Percentiles rank a stretch among this genome's conserved stretches.
phyloP scores from a whole-genome alignment of 257 asterid genomes.

The Solanum pinnatisectum region DNA sequence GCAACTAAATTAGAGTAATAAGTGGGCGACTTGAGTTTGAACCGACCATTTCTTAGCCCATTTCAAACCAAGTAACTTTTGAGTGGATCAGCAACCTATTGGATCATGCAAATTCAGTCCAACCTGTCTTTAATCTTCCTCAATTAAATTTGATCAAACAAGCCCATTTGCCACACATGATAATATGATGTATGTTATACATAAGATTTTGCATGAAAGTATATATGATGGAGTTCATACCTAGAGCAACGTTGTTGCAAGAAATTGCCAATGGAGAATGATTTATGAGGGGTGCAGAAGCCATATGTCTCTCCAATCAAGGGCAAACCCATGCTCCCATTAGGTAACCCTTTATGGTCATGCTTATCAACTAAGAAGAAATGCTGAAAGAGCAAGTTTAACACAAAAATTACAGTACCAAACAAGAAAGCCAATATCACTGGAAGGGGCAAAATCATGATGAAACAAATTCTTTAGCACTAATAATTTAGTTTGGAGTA shows the following conservation, averaged over 20 bases:
- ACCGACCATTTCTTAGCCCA: too few relatives aligned
- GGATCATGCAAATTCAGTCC: too few relatives aligned
- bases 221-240: neutral
- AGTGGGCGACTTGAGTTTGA: too few relatives aligned
- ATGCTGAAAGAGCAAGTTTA: neutral
- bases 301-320: conserved; percentile 56
- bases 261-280: conserved; percentile 45
- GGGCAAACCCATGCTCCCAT: conserved; percentile 57
- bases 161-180: neutral
- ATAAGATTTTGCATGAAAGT: too few relatives aligned
- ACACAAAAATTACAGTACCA: neutral
- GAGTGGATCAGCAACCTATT: too few relatives aligned
- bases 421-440: neutral
- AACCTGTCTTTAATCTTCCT: too few relatives aligned
- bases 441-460: neutral
- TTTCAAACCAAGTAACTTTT: too few relatives aligned
- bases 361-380: neutral
- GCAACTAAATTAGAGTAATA: too few relatives aligned
- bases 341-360: conserved; percentile 13
- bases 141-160: too few relatives aligned
- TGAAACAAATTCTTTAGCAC: neutral
- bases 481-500: neutral
- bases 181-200: too few relatives aligned
- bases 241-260: conserved; percentile 41
- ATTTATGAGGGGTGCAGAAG: conserved; percentile 49